Base-by-base conservation (phyloP, 257 asterid genomes). In the Penstemon davidsonii region DNA sequence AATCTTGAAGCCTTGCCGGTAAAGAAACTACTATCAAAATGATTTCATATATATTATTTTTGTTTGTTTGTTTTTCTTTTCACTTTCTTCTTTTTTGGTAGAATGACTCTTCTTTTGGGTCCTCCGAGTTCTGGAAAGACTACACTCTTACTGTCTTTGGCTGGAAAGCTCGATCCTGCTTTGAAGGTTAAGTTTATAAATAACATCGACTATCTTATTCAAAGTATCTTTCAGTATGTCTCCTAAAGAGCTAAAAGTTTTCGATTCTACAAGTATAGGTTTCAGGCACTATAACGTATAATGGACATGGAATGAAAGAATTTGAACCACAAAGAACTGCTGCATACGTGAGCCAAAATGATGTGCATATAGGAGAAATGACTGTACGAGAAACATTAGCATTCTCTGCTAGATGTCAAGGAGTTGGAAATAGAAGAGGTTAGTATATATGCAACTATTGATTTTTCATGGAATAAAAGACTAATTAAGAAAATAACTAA, bases 81-180 rank as follows among this genome's bases (percentile, higher is more conserved):
- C 18, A 15, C 18, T 15, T 15, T 15, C 18, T 5, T 59, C 38
- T 42, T 19, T 3, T 18, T 62, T 62, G 51, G 60, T 54, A 80
- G 82, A 73, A 73, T 76, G 85, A 70, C 80, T 3, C 47, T 80
- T 65, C 76, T 80, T 49, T 53, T 80, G 63, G 85, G 85, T 33
- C 85, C 82, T 67, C 80, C 85, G 3, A 67, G 78, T 63, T 80
- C 82, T 9, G 85, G 85, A 57, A 80, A 80, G 70, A 80, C 85
- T 1, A 80, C 82, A 1, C 51, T 80, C 13, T 52, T 80, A 70
- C 38, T 67, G 59, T 75, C 82, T 64, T 77, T 80, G 68, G 72
- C 85, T 5, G 85, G 85, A 53, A 74, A 71, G 54, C 62, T 80
- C 37, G 80, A 74, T 38, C 2, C 72, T 12, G 0, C 38, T 25